Evolutionary conservation across 495 filamentous ascomycete species (phyloP), one percentile per base, ranked within the genome.

Genomic region (Viridothelium virens): DNA sequence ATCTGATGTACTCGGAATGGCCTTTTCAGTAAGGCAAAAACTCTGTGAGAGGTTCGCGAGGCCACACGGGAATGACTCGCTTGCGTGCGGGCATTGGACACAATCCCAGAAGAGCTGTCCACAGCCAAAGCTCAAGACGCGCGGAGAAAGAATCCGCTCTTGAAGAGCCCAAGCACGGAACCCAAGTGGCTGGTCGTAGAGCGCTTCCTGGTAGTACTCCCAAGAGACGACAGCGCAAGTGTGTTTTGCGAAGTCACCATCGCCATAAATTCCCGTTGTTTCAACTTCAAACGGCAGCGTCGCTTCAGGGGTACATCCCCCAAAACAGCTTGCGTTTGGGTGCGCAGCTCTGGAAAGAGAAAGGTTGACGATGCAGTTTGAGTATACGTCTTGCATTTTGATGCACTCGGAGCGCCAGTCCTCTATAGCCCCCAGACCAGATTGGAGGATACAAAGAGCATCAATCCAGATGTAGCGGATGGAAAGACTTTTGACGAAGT

Each of bases 391-490:
- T 9, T 69, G 70, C 79, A 81, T 82, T 44, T 70, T 62, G 2
- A 64, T 69, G 0, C 79, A 70, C 68, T 82, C 78, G 18, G 39
- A 63, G 31, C 68, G 64, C 80, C 79, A 82, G 65, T 80, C 78
- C 2, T 70, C 66, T 0, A 18, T 53, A 18, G 48, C 48, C 3
- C 48, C 16, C 25, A 50, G 44, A 61, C 74, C 71, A 56, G 80
- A 74, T 70, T 81, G 79, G 18, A 80, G 68, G 53, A 80, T 80
- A 67, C 77, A 79, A 5, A 80, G 68, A 48, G 76, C 76, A 67
- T 81, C 79, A 9, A 82, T 79, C 79, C 79, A 82, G 11, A 82
- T 10, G 61, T 79, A 81, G 11, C 66, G 65, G 7, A 76, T 63
- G 0, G 72, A 74, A 2, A 82, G 71, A 3, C 59, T 61, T 25